Base-by-base conservation (phyloP, 2,329 filamentous ascomycete genomes). In the Paraphaeosphaeria sporulosa region DNA sequence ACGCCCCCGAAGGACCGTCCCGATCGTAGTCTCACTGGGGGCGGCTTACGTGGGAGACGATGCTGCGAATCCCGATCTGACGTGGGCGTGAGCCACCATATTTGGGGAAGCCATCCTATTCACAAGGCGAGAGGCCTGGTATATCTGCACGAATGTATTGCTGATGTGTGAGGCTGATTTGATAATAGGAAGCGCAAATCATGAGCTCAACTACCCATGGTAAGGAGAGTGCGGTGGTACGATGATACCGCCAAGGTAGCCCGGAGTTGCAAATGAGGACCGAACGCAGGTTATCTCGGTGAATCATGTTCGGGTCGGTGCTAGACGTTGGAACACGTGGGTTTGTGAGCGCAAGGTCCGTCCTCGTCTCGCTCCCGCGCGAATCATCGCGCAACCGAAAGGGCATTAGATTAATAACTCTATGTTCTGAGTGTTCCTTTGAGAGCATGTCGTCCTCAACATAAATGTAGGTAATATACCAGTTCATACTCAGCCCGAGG, bases 1-100 rank as follows among this genome's bases (percentile, higher is more conserved):
- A 15, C 17, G 23, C 19, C 36, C 44, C 32, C 43, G 25, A 59
- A 59, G 57, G 57, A 50, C 46, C 57, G 57, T 50, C 52, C 57
- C 57, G 57, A 59, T 27, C 51, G 23, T 30, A 10, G 25, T 23
- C 52, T 46, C 42, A 34, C 52, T 19, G 13, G 42, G n/a, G 42
- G 36, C 40, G 47, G 56, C 56, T 58, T 49, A 58, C 56, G 56
- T 58, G 46, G 48, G 56, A 43, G 13, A 12, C 27, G 15, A 30
- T 8, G 8, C 30, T 32, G 30, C 38, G 50, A 36, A 47, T 27
- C 47, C 38, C 27, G 15, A 57, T 57, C 53, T 56, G 43, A 55
- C 52, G 52, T 47, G 32, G 53, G 13, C 43, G 17, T 48, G 30
- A 34, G 32, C 19, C 54, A 25, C 38, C 17, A 17, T n/a, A n/a